Evolutionary conservation across 2,329 filamentous ascomycete genomes (phyloP).

Genomic region (Xylariaceae sp.): DNA sequence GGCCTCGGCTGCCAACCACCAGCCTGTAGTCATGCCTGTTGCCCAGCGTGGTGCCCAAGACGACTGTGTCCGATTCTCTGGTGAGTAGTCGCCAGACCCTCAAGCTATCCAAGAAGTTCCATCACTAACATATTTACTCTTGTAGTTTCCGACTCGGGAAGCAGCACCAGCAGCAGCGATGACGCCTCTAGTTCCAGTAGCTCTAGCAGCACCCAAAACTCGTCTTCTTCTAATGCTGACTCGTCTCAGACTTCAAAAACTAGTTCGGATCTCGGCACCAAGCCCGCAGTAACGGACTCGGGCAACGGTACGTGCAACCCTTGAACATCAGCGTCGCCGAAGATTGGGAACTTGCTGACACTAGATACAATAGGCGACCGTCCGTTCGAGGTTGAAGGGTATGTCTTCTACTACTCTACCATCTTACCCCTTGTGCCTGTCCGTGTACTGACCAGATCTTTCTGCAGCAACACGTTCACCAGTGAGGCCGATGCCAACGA

Average conservation of each 20-base stretch:
- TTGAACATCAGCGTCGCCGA: not conserved
- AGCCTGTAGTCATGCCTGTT: constrained; percentile 58
- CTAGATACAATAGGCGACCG: not conserved
- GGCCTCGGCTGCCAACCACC: constrained; percentile 56
- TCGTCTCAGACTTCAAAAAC: constrained; percentile 15
- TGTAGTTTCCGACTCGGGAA: constrained; percentile 10
- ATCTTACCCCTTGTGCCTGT: no score
- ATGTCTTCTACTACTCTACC: no score
- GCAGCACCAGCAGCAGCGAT: constrained; percentile 16
- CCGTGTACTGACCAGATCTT: constrained; percentile 22
- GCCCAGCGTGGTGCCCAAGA: constrained; percentile 61
- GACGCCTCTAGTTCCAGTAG: constrained; percentile 14
- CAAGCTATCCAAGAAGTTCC: not conserved
- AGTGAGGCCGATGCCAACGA: constrained; percentile 47
- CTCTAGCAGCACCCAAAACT: constrained; percentile 10
- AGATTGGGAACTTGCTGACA: not conserved
- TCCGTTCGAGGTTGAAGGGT: no score
- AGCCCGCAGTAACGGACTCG: constrained; percentile 15
- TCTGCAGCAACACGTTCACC: constrained; percentile 43
- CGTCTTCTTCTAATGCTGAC: no score
- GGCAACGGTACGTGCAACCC: not conserved
- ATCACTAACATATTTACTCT: constrained; percentile 7
- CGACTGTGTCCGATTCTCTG: constrained; percentile 55
- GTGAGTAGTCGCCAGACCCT: constrained; percentile 28
- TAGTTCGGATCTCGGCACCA: constrained; percentile 16